phyloP scores from a whole-genome alignment of 306 rosid species.

The Ammopiptanthus mongolicus region DNA sequence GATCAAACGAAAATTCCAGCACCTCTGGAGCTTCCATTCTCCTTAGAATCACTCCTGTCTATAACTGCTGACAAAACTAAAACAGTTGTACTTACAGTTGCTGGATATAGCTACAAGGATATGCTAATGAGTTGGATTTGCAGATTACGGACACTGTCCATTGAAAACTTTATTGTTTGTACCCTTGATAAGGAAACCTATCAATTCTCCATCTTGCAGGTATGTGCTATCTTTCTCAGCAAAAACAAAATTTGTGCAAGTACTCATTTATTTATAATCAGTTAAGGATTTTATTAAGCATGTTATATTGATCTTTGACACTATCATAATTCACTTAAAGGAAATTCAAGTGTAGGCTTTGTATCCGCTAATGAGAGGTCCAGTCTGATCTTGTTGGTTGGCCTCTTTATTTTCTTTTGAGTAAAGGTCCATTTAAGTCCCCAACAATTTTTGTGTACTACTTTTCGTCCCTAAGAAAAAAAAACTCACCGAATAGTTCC shows the following conservation, averaged over 20 bases:
- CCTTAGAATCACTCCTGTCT: constrained; percentile 70
- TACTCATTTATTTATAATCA: background rate
- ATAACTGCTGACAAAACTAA: constrained; percentile 57
- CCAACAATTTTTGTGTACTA: no score
- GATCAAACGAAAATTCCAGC: constrained; percentile 32
- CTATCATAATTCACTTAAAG: background rate
- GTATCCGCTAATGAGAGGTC: background rate
- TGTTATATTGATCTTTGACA: background rate
- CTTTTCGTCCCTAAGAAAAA: no score
- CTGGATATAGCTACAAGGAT: constrained; percentile 92
- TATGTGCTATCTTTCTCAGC: constrained; percentile 21
- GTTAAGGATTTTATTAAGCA: background rate
- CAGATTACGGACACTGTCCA: constrained; percentile 54
- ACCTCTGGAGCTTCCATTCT: constrained; percentile 57
- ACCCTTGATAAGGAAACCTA: constrained; percentile 83
- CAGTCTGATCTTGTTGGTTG: background rate
- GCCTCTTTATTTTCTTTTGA: background rate
- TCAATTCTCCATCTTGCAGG: constrained; percentile 75
- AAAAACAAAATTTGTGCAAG: background rate
- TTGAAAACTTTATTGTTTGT: constrained; percentile 59
- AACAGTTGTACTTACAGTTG: constrained; percentile 66
- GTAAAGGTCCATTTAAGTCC: no score
- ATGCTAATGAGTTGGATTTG: constrained; percentile 99
- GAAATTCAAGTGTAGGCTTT: background rate
- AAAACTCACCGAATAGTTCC: no score